Evolutionary conservation across 805 yeast genomes (phyloP), one percentile per base, ranked within the genome.

Genomic region (Nakazawaea peltata): DNA sequence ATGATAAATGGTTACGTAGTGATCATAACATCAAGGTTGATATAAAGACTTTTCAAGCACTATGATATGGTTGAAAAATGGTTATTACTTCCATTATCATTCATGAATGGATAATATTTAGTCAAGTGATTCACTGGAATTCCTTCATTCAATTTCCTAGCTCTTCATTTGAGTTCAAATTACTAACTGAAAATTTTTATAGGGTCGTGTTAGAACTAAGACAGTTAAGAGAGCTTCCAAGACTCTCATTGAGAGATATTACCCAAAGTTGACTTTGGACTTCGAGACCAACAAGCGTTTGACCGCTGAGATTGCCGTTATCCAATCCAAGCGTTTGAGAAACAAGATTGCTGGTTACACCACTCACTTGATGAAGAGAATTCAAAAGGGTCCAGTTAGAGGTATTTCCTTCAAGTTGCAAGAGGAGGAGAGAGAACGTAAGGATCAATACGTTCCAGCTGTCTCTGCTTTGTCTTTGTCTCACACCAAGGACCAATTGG

Each of bases 331-430:
- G 83, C 86, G 99, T 76, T 83, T 92, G 71, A 92, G 99, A 80
- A 92, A 92, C 92, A 92, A 92, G 86, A 94, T 92, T 63, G 98
- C 99, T 68, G 99, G 99, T 70, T 92, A 90, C 95, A 92, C 98
- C 72, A 92, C 98, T 64, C 99, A 92, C 74, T 81, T 92, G 71
- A 94, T 92, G 98, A 92, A 86, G 81, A 88, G 99, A 79, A 92
- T 92, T 66, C 97, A 94, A 76, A 92, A 90, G 81, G 99, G 99
- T 68, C 99, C 99, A 77, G 99, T 92, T 61, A 88, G 97, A 81
- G 99, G 99, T 77, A 94, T 92, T 59, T 92, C 99, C 59, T 92
- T 92, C 95, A 94, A 94, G 74, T 85, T 92, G 65, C 99, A 92
- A 81, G 99, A 92, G 78, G 99, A 92, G 77, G 99, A 92, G 82